These are phyloP conservation scores for Nemania bipapillata DNA, from an alignment of 2,329 filamentous ascomycete species.

Conservation along the genomic window DNA sequence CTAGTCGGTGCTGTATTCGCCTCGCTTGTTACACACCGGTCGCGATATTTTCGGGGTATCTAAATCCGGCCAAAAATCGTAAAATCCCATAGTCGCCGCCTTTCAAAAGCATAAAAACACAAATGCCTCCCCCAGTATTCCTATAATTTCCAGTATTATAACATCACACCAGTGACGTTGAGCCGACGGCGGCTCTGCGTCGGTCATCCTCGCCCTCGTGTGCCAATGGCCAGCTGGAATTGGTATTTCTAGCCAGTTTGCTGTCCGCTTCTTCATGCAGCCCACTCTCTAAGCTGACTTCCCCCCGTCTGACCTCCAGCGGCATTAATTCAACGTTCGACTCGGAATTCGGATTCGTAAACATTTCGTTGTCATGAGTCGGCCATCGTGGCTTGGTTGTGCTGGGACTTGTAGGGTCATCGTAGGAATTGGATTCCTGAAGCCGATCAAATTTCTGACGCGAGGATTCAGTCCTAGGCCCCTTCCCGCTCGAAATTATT, in stretches of 20 bases:
- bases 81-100: background rate
- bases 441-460: constrained; percentile 25
- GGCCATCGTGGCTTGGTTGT: constrained; percentile 15
- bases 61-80: background rate
- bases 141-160: background rate
- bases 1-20: background rate
- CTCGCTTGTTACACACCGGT: background rate
- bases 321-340: constrained; percentile 31
- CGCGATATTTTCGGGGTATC: background rate
- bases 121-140: constrained; percentile 2
- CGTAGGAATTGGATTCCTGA: background rate
- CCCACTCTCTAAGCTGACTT: background rate
- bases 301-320: background rate
- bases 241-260: background rate
- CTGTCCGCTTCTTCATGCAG: background rate
- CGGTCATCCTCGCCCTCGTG: background rate
- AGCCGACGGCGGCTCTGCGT: background rate
- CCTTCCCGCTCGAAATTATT: background rate
- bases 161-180: background rate
- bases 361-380: background rate
- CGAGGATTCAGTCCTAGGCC: background rate
- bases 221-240: constrained; percentile 25
- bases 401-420: background rate
- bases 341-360: background rate
- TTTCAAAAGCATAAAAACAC: background rate